phyloP scores from a whole-genome alignment of 2,329 filamentous ascomycete genomes.

The Aspergillus aculeatinus region DNA sequence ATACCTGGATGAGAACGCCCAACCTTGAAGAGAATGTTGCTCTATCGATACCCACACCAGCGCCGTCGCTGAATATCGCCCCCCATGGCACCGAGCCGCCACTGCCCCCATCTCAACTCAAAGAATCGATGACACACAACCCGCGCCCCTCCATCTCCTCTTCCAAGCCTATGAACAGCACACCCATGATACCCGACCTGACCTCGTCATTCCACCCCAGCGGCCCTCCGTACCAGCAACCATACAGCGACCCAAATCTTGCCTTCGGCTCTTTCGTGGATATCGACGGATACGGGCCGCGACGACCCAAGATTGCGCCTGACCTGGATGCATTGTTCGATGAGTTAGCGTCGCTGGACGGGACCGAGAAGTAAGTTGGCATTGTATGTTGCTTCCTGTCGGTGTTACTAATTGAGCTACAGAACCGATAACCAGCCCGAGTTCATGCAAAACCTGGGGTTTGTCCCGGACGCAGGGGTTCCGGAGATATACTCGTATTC shows the following conservation, averaged over 20 bases:
- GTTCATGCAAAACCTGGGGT: conserved; percentile 42
- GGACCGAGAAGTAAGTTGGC: conserved; percentile 45
- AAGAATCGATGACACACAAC: conserved; percentile 14
- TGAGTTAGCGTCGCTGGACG: conserved; percentile 58
- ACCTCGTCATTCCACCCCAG: conserved; percentile 23
- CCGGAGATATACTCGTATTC: conserved; percentile 39
- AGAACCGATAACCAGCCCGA: conserved; percentile 38
- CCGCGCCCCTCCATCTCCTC: conserved; percentile 20
- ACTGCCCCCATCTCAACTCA: conserved; percentile 20
- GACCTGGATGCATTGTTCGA: conserved; percentile 56
- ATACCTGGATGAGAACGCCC: conserved; percentile 30
- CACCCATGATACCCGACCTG: conserved; percentile 24
- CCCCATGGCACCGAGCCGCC: conserved; percentile 22
- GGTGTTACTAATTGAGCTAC: neutral
- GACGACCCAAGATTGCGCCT: conserved; percentile 34
- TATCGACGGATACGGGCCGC: conserved; percentile 31
- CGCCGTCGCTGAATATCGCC: conserved; percentile 28
- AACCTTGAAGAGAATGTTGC: conserved; percentile 27
- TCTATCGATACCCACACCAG: conserved; percentile 29
- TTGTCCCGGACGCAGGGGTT: conserved; percentile 36
- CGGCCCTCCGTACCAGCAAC: conserved; percentile 25
- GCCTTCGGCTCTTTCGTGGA: conserved; percentile 29
- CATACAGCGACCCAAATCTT: conserved; percentile 30
- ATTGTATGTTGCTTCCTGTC: neutral
- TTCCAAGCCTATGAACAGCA: conserved; percentile 20